A percentile compares a stretch with the other conserved stretches of the same genome.
These are phyloP conservation scores for Fusarium cyanostomum DNA, from an alignment of 2,329 filamentous ascomycete species.

Conservation along the genomic window DNA sequence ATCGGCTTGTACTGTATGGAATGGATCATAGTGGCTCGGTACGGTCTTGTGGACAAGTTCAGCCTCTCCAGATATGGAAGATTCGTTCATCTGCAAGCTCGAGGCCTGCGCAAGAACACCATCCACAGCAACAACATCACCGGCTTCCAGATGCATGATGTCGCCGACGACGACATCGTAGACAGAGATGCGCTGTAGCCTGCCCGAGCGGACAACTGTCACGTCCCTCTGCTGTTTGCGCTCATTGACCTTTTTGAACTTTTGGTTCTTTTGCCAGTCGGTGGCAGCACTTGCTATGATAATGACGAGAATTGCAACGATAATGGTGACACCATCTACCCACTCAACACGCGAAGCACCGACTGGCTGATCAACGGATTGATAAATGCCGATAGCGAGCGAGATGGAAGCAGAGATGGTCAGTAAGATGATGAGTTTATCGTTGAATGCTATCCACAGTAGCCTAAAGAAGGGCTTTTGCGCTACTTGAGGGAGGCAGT, in stretches of 20 bases:
- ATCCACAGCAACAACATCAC: slow-evolving; percentile 76
- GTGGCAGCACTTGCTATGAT: slow-evolving; percentile 81
- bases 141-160: slow-evolving; percentile 76
- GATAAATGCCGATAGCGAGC: slow-evolving; percentile 77
- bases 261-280: slow-evolving; percentile 83
- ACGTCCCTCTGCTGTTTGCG: slow-evolving; percentile 81
- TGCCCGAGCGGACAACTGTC: slow-evolving; percentile 80
- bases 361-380: slow-evolving; percentile 66
- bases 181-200: slow-evolving; percentile 73
- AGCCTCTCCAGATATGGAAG: slow-evolving; percentile 79
- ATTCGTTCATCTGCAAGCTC: slow-evolving; percentile 73
- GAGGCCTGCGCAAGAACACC: slow-evolving; percentile 70
- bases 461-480: slow-evolving; percentile 75
- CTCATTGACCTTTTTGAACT: slow-evolving; percentile 82
- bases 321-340: slow-evolving; percentile 84
- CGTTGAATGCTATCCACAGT: slow-evolving; percentile 81
- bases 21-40: slow-evolving; percentile 67
- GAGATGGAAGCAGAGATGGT: slow-evolving; percentile 78
- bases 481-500: slow-evolving; percentile 66
- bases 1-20: slow-evolving; percentile 64
- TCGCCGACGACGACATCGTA: slow-evolving; percentile 79
- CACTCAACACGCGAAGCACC: slow-evolving; percentile 72
- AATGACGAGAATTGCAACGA: slow-evolving; percentile 79
- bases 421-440: slow-evolving; percentile 79
- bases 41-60: slow-evolving; percentile 73